Evolutionary conservation across 306 rosid species (phyloP), one percentile per base, ranked within the genome.

Genomic region (Cucumis melo): DNA sequence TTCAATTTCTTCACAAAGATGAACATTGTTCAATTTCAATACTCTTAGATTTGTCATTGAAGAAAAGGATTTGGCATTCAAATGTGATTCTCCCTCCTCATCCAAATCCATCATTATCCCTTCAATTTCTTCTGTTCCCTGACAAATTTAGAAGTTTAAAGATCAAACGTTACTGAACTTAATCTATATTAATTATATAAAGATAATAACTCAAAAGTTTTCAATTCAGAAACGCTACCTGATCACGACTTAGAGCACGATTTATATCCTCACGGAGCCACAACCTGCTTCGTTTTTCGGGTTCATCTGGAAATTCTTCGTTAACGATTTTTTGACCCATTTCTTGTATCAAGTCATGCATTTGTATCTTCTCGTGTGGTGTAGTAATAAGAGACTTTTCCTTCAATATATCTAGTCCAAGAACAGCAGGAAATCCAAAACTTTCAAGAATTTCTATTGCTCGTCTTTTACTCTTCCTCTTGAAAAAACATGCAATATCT

Each of bases 401-500:
- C 6, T 74, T 32, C 38, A 80, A 77, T 6, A 19, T 29, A 6
- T 2, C 15, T 1, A 80, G 24, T n/a, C 79, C 83, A 17, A 11
- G 24, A 19, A 7, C 12, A 4, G 83, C 73, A 64, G 1, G 39
- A 55, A 80, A 75, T n/a, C 46, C 55, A n/a, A 75, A 79, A 42
- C 55, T 42, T 16, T 20, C 17, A 2, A 79, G 27, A 32, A 73
- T 5, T 60, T 72, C 63, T 14, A 15, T 73, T 46, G 56, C 82
- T 48, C 13, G 73, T 34, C 46, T 20, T 54, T 79, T 73, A 6
- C 76, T 56, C 55, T 60, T 70, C 24, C 75, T 51, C 36, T 60
- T 60, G 36, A 79, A 79, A 42, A 73, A 79, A 34, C 82, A 79
- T 32, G 82, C 74, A 72, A 79, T 48, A 27, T 79, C 82, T 15